Conservation (phyloP, 148 eudicot genomes). For the Cornus suecica region DNA sequence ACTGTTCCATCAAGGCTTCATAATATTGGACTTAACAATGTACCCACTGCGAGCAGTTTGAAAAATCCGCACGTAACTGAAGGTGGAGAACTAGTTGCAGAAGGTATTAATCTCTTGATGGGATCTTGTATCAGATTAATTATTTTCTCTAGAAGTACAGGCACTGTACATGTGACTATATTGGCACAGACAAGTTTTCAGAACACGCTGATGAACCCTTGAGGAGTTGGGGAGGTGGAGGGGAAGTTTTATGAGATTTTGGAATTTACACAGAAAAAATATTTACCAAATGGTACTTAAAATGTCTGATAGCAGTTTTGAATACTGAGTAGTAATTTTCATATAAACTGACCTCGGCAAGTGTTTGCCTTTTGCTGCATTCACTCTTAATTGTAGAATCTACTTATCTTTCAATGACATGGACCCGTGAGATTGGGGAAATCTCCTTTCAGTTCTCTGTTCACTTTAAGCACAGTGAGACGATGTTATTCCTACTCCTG, state of each 20-base stretch:
- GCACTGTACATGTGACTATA: neutral
- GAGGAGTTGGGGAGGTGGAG: neutral
- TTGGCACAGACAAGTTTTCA: neutral
- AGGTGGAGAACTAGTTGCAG: slow-evolving; percentile 38
- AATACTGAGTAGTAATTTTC: neutral
- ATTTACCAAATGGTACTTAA: too few species aligned
- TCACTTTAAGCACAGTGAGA: neutral
- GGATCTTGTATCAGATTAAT: neutral
- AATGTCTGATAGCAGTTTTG: neutral
- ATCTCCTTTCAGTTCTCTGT: neutral
- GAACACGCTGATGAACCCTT: too few species aligned
- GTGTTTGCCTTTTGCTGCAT: neutral
- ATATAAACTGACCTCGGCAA: neutral
- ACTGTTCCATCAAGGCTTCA: slow-evolving; percentile 85
- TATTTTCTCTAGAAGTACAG: neutral
- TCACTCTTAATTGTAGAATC: neutral
- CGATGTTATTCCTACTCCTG: neutral
- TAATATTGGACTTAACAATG: slow-evolving; percentile 34
- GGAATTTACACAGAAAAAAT: neutral
- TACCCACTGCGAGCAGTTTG: slow-evolving; percentile 25
- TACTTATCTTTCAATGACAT: neutral
- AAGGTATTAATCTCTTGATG: slow-evolving; percentile 43
- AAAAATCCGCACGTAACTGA: slow-evolving; percentile 30
- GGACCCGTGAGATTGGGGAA: neutral
- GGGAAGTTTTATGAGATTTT: neutral